Base-by-base conservation (phyloP, 2,329 filamentous ascomycete species). In the Parastagonospora nodorum region DNA sequence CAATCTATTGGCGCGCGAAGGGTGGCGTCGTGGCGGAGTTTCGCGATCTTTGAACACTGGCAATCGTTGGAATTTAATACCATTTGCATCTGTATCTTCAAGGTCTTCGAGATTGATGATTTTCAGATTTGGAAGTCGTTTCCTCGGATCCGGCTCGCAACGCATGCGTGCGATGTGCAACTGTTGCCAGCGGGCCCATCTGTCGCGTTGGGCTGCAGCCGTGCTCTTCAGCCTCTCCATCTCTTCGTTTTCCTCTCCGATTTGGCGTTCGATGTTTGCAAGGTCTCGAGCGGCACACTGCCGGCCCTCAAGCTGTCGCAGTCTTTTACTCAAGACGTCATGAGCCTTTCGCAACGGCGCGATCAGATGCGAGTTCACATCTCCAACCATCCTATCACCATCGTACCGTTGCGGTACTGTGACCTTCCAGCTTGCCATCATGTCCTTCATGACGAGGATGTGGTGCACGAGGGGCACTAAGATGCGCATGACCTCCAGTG, bases 61-160 rank as follows among this genome's bases (percentile, higher is more conserved):
- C 1, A 75, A 37, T 5, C 77, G 74, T 42, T 75, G 69, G 42
- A 78, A 77, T 0, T 46, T 46, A 0, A 66, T 28, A 5, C 77
- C 77, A 45, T 77, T 74, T 0, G 72, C 67, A 42, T 79, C 77
- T 19, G 58, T 51, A 14, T 74, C 69, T 4, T 58, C 61, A 4
- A 52, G 1, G 15, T 63, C 52, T 3, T 57, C 48, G n/a, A 60
- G 42, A 8, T 52, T 54, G 5, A 48, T 42, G 7, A 61, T 58
- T 5, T 45, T 38, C 5, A 66, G 42, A 19, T 40, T 42, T 10
- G 37, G 8, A 1, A 35, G 40, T n/a, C 57, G 52, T 32, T 51
- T 51, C 3, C 10, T 8, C 6, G 40, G 24, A 32, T 67, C 58
- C 2, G 61, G 57, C 44, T 73, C 70, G 24, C 55, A 66, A 11